Evolutionary conservation across 2,329 filamentous ascomycete species (phyloP).

Genomic region (Trichophyton benhamiae): DNA sequence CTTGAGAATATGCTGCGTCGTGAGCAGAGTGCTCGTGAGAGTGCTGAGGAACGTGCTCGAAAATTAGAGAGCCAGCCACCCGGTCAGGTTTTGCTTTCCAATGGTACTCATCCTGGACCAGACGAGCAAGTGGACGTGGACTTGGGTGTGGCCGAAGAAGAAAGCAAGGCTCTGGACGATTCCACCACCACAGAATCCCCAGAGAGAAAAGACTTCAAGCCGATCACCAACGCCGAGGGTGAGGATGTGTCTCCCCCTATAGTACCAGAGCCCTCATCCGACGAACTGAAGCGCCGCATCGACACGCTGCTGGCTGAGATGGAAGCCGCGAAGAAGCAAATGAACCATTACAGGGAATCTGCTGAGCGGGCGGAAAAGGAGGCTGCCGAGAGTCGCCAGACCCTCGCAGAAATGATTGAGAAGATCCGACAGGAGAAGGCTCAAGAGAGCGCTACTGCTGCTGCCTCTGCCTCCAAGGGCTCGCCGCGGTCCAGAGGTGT

Average conservation of each 20-base stretch:
- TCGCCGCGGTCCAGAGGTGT: not conserved
- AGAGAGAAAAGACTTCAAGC: slow-evolving; percentile 13
- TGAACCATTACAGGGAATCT: slow-evolving; percentile 63
- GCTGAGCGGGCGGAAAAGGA: slow-evolving; percentile 74
- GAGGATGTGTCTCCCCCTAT: slow-evolving; percentile 20
- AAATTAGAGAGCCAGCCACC: slow-evolving; percentile 51
- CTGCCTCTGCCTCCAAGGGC: slow-evolving; percentile 27
- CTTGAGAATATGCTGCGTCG: slow-evolving; percentile 65
- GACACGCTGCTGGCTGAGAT: slow-evolving; percentile 70
- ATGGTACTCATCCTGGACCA: not conserved
- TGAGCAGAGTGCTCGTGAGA: slow-evolving; percentile 69
- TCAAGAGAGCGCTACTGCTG: slow-evolving; percentile 34
- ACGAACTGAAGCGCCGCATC: slow-evolving; percentile 55
- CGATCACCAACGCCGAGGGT: slow-evolving; percentile 22
- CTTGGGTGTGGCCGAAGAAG: not conserved
- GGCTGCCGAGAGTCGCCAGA: slow-evolving; percentile 56
- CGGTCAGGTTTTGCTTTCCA: not conserved
- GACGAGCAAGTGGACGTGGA: not conserved
- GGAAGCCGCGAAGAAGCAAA: slow-evolving; percentile 64
- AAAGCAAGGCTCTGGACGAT: not conserved
- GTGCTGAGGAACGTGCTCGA: slow-evolving; percentile 70
- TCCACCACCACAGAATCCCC: not conserved
- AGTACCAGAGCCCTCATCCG: slow-evolving; percentile 28
- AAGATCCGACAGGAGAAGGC: slow-evolving; percentile 57
- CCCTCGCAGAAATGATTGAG: slow-evolving; percentile 76